phyloP scores from a whole-genome alignment of 371 early-diverging fungal species.

The Mortierella sp. region DNA sequence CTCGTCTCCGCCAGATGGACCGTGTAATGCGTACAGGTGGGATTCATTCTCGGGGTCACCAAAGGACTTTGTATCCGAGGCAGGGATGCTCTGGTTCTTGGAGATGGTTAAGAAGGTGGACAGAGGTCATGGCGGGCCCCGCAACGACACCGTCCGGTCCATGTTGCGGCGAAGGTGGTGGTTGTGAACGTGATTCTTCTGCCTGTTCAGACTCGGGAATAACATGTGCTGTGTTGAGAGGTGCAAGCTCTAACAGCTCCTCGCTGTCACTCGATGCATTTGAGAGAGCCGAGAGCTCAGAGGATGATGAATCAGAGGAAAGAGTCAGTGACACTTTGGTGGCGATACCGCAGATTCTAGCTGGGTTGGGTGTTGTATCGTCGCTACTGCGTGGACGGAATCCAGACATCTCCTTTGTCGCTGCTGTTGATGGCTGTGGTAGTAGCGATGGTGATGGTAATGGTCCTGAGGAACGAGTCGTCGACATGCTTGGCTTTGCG shows the following conservation, averaged over 20 bases:
- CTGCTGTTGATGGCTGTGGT: background rate
- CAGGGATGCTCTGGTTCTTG: background rate
- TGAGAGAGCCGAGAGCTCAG: slow-evolving; percentile 16
- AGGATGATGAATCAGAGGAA: slow-evolving; percentile 28
- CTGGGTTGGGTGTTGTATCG: slow-evolving; percentile 1
- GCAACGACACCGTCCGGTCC: slow-evolving; percentile 7
- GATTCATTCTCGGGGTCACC: background rate
- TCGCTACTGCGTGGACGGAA: background rate
- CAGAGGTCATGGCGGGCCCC: slow-evolving; percentile 10
- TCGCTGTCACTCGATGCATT: background rate
- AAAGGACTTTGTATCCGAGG: background rate
- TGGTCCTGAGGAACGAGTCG: background rate
- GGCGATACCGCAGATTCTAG: slow-evolving; percentile 14
- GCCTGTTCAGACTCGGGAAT: background rate
- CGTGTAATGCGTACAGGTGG: background rate
- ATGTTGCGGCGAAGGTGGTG: background rate
- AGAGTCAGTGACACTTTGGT: slow-evolving; percentile 26
- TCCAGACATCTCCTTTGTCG: background rate
- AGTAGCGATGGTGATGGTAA: background rate
- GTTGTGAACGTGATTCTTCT: background rate
- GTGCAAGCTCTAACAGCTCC: background rate
- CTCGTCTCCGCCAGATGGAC: slow-evolving; percentile 8
- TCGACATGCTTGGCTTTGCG: background rate
- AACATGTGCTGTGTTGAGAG: background rate
- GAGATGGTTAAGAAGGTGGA: background rate